Conservation (phyloP, 805 yeast genomes). For the Metschnikowia matae region DNA sequence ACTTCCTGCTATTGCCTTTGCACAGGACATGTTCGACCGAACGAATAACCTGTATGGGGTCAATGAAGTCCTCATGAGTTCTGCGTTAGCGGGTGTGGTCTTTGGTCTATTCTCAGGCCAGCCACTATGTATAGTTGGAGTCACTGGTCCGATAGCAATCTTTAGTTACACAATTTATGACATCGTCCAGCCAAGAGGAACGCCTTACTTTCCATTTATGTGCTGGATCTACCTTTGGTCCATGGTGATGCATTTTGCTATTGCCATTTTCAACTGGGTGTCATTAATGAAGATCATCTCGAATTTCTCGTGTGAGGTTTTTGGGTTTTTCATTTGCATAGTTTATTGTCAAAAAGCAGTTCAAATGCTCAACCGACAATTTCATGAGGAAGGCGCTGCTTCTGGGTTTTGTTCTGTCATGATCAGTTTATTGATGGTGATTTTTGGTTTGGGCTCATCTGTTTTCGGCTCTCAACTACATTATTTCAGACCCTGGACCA, state of each 20-base stretch:
- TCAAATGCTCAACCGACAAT: constrained; percentile 73
- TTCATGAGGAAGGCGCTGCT: constrained; percentile 34
- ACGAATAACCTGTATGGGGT: constrained; percentile 86
- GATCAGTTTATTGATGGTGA: constrained; percentile 68
- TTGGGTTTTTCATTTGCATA: constrained; percentile 85
- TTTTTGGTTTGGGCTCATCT: constrained; percentile 64
- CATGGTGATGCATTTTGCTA: constrained; percentile 69
- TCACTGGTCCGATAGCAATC: constrained; percentile 91
- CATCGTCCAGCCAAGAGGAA: constrained; percentile 51
- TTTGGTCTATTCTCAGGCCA: constrained; percentile 87
- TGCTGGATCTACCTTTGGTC: constrained; percentile 95
- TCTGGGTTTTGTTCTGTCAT: constrained; percentile 73
- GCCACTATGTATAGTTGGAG: constrained; percentile 93
- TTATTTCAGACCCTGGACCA: constrained; percentile 52
- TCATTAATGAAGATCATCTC: constrained; percentile 68
- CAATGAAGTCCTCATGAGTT: constrained; percentile 78
- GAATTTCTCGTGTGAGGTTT: constrained; percentile 82
- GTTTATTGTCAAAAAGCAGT: constrained; percentile 90
- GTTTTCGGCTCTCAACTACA: constrained; percentile 59
- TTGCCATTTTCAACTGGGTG: constrained; percentile 69
- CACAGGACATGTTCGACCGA: constrained; percentile 94
- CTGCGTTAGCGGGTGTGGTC: constrained; percentile 84
- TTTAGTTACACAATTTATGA: constrained; percentile 88
- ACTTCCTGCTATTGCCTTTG: constrained; percentile 91
- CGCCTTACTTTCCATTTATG: constrained; percentile 83